Conservation (phyloP, 768 basidiomycete genomes). For the Xanthoconium purpureum region DNA sequence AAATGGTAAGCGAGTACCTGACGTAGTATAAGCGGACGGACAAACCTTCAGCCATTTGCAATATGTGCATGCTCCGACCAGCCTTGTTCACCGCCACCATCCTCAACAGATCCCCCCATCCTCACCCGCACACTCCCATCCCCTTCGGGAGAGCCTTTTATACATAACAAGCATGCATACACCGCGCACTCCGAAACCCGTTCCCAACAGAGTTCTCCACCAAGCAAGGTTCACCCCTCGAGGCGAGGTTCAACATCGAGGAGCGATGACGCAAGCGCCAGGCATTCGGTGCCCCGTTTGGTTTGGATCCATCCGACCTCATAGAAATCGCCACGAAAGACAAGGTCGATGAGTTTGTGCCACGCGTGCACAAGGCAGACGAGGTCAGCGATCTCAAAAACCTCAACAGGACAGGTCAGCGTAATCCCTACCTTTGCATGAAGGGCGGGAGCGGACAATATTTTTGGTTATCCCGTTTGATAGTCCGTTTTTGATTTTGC, state of each 20-base stretch:
- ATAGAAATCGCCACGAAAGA: constrained; percentile 56
- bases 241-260: constrained; percentile 75
- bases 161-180: constrained; percentile 78
- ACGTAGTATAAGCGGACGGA: constrained; percentile 10
- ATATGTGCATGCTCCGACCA: constrained; percentile 75
- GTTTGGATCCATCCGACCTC: constrained; percentile 48
- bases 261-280: constrained; percentile 67
- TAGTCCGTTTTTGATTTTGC: too few species aligned
- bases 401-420: constrained; percentile 76
- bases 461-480: too few species aligned
- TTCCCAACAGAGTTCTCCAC: constrained; percentile 91
- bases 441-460: too few species aligned
- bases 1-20: constrained; percentile 19
- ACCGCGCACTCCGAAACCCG: constrained; percentile 83
- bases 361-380: constrained; percentile 63
- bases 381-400: constrained; percentile 58
- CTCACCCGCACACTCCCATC: constrained; percentile 63
- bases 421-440: constrained; percentile 92
- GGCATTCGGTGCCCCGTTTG: constrained; percentile 70
- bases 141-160: constrained; percentile 79
- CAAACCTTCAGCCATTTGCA: constrained; percentile 87
- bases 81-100: constrained; percentile 60
- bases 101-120: constrained; percentile 75
- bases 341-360: constrained; percentile 59
- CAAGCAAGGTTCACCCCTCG: constrained; percentile 83